Percentiles rank a stretch among this genome's conserved stretches.
Evolutionary conservation across 805 yeast species (phyloP).

Genomic region (Yarrowia deformans): DNA sequence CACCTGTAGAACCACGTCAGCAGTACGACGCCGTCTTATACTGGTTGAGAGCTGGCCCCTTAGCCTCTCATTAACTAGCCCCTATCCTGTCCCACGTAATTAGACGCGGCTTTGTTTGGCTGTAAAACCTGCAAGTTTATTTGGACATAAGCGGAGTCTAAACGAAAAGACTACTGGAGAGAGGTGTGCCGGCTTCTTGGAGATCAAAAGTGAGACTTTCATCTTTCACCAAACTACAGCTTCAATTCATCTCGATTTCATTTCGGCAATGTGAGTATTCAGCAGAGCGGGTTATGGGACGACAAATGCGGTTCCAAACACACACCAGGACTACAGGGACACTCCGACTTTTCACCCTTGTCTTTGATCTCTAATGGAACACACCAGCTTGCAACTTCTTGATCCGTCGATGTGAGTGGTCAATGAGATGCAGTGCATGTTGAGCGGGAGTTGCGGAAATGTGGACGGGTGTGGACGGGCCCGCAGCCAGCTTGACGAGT

Average conservation of each 20-base stretch:
- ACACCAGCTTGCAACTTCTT: not conserved
- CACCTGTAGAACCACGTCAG: not conserved
- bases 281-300: not conserved
- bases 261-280: slow-evolving; percentile 29
- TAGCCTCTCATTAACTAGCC: not conserved
- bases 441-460: not conserved
- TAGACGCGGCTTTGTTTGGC: slow-evolving; percentile 36
- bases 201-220: slow-evolving; percentile 9
- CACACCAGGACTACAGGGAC: not conserved
- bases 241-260: slow-evolving; percentile 25
- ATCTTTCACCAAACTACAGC: slow-evolving; percentile 19
- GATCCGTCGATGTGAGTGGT: slow-evolving; percentile 6
- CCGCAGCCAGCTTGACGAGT: not conserved
- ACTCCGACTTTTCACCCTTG: not conserved
- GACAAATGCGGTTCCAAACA: not conserved
- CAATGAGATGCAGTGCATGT: not conserved
- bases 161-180: slow-evolving; percentile 3
- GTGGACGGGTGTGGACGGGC: not conserved
- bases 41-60: too few relatives aligned
- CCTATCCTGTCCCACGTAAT: slow-evolving; percentile 20
- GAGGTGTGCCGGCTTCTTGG: not conserved
- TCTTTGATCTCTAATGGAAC: too few relatives aligned
- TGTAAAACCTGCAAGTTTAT: slow-evolving; percentile 16
- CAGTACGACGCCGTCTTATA: not conserved
- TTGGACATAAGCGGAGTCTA: slow-evolving; percentile 12